These are phyloP conservation scores for Fusarium humuli DNA, from an alignment of 2,329 filamentous ascomycete genomes.

Conservation along the genomic window DNA sequence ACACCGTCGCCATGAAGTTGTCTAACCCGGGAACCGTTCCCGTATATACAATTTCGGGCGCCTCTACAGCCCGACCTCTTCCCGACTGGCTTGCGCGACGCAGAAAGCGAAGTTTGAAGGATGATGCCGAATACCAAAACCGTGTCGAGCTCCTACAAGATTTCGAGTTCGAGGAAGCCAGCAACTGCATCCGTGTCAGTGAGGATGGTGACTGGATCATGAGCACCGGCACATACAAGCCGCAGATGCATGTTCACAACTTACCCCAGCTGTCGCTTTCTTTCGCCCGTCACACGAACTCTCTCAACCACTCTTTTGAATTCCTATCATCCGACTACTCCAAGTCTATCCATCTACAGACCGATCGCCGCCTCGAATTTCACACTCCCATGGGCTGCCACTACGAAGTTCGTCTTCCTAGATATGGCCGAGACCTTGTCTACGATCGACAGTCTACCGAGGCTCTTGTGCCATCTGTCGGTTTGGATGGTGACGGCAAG, in stretches of 20 bases:
- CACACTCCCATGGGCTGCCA: conserved; percentile 91
- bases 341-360: conserved; percentile 93
- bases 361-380: conserved; percentile 90
- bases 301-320: conserved; percentile 90
- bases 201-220: conserved; percentile 98
- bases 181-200: conserved; percentile 87
- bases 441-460: conserved; percentile 88
- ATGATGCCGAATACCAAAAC: conserved; percentile 92
- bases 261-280: conserved; percentile 94
- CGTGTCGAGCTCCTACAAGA: conserved; percentile 95
- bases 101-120: conserved; percentile 90
- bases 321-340: conserved; percentile 91
- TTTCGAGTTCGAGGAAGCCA: conserved; percentile 97
- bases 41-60: conserved; percentile 95
- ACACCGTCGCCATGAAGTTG: conserved; percentile 73
- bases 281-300: conserved; percentile 90
- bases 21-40: conserved; percentile 84
- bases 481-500: conserved; percentile 84
- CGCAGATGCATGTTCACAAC: conserved; percentile 89
- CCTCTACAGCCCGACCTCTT: conserved; percentile 85
- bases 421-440: conserved; percentile 89
- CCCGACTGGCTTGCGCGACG: conserved; percentile 95
- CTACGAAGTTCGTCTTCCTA: conserved; percentile 87
- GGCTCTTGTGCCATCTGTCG: conserved; percentile 87
- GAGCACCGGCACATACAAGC: conserved; percentile 83